Conservation (phyloP, 2,329 filamentous ascomycete species). For the Monosporascus sp. region DNA sequence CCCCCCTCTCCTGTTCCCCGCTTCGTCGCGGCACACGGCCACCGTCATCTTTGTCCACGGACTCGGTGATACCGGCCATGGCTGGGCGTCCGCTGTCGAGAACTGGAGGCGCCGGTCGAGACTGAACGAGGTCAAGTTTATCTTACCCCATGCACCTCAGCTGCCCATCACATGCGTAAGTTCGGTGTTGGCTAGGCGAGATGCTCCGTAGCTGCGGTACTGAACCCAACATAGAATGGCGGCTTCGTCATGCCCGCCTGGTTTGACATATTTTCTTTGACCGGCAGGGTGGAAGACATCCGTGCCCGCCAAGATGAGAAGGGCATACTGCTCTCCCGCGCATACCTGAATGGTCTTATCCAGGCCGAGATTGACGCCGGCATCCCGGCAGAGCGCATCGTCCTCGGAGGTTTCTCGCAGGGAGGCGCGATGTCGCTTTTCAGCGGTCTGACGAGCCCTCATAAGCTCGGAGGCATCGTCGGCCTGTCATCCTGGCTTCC, state of each 20-base stretch:
- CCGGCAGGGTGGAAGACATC: slow-evolving; percentile 23
- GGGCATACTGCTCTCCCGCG: slow-evolving; percentile 68
- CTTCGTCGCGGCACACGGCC: slow-evolving; percentile 64
- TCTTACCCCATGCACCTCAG: slow-evolving; percentile 83
- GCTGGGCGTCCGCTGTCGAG: slow-evolving; percentile 79
- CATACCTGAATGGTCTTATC: slow-evolving; percentile 76
- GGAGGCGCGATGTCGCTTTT: slow-evolving; percentile 85
- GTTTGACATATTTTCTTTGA: slow-evolving; percentile 61
- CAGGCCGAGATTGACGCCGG: slow-evolving; percentile 74
- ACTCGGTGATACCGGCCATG: slow-evolving; percentile 75
- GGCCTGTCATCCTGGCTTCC: slow-evolving; percentile 79
- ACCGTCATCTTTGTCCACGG: slow-evolving; percentile 95
- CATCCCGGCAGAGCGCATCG: slow-evolving; percentile 76
- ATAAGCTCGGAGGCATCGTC: slow-evolving; percentile 82
- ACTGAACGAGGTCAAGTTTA: slow-evolving; percentile 87
- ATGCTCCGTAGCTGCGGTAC: slow-evolving; percentile 1
- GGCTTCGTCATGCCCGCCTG: slow-evolving; percentile 81
- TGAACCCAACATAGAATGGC: slow-evolving; percentile 50
- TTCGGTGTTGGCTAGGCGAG: slow-evolving; percentile 8
- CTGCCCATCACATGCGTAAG: slow-evolving; percentile 81
- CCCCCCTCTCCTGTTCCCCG: slow-evolving; percentile 24
- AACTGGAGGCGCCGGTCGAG: slow-evolving; percentile 77
- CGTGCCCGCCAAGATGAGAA: slow-evolving; percentile 49
- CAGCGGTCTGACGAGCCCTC: slow-evolving; percentile 65
- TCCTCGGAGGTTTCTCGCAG: slow-evolving; percentile 81